Base-by-base conservation (phyloP, 176 grass and related monocot species). In the Rhynchospora tenuis region DNA sequence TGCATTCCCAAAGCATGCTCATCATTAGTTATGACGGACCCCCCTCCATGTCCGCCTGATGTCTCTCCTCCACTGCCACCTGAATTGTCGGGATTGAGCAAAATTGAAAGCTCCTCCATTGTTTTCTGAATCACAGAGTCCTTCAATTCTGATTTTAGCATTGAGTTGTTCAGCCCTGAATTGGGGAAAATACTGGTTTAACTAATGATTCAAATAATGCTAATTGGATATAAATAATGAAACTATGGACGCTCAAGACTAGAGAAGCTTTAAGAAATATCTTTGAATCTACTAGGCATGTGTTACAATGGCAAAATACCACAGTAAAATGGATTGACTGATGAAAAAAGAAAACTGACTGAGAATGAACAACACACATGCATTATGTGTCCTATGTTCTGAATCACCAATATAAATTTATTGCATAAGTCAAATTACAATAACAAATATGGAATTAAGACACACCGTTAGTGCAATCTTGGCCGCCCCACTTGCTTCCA, bases 11-110 rank as follows among this genome's bases (percentile, higher is more conserved):
- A 47, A 82, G 3, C 75, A 26, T 86, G 74, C 4, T 90, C 89
- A 0, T 93, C 91, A 23, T 93, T 91, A 42, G 87, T 91, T 82
- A 88, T 80, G 0, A 89, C 85, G 0, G 94, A 97, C 0, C 90
- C 85, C 12, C 80, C 61, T 26, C 80, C 61, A 23, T 83, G 84
- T 3, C 90, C 93, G 1, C 85, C 87, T 8, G 86, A 94, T 4
- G 79, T 74, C 15, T 89, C 84, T 10, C 68, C 89, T 28, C 80
- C 80, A 50, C 19, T 82, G 10, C 79, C 63, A 9, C 80, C 80
- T 54, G 59, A 50, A 7, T 14, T 75, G 54, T 68, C 66, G 9
- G 24, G 1, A 65, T 79, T 43, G 27, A 91, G 63, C 59, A 82
- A 52, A 29, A 50, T 82, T 9, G 57, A 65, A 13, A 82, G 57